Base-by-base conservation (phyloP, 2,329 filamentous ascomycete genomes). In the Ophiostoma sp. region DNA sequence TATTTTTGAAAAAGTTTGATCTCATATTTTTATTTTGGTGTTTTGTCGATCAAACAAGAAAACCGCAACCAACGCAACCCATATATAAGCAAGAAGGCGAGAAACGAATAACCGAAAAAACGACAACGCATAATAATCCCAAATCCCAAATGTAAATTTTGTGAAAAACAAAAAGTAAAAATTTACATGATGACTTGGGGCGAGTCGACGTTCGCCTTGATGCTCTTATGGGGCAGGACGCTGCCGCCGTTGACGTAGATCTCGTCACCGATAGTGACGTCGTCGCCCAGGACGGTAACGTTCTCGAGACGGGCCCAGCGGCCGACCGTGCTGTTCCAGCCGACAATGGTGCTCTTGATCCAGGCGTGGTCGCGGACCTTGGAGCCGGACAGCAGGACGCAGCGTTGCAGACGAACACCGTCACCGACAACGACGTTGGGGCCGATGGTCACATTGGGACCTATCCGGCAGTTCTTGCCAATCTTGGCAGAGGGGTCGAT, bases 361-460 rank as follows among this genome's bases (percentile, higher is more conserved):
- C 95, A 98, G 66, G 96, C 96, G 82, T 99, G 95, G 82, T 99
- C 96, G 89, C 98, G 98, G 84, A 98, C 92, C 86, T 97, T 97
- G 84, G 92, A 94, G 79, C 93, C 93, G 75, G 92, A 89, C 77
- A 99, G 88, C 73, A 99, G 85, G 31, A 98, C 96, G 80, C 93
- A 97, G 79, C 96, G 91, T 85, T 98, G 95, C 77, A 99, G 88
- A 78, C 95, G 91, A 57, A 98, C 96, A 81, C 95, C 96, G 77
- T 99, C 95, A 72, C 95, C 95, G 74, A 99, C 88, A 64, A 97
- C 91, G 61, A 97, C 95, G 79, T 94, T 92, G 72, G 95, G 95
- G 55, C 96, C 95, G 81, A 99, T 97, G 75, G 94, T 96, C 73
- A 99, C 95, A 78, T 99, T 98, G 76, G 95, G 95, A 3, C 95